Conservation (phyloP, 441 rosid species). For the Manihot esculenta region DNA sequence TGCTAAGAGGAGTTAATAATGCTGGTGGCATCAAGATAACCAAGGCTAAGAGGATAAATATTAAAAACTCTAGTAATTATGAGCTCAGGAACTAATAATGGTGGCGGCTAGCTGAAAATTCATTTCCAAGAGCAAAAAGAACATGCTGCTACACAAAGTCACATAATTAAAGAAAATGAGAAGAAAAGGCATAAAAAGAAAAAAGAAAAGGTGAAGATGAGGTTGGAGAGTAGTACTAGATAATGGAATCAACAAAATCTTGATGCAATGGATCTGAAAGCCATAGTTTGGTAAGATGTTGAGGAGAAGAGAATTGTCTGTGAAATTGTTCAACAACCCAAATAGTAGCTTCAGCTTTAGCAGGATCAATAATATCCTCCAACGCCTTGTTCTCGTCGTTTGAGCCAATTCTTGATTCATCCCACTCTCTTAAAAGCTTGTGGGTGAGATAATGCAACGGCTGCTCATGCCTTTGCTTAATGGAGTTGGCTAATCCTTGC, state of each 20-base stretch:
- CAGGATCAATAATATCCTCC: constrained; percentile 13
- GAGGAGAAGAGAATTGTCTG: constrained; percentile 23
- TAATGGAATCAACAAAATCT: constrained; percentile 5
- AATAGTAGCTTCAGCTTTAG: constrained; percentile 23
- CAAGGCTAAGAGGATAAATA: constrained; percentile 34
- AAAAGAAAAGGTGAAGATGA: no score
- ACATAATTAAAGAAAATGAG: no score
- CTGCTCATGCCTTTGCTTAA: constrained; percentile 26
- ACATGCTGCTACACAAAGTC: no score
- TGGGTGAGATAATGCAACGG: constrained; percentile 33
- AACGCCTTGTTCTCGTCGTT: constrained; percentile 7
- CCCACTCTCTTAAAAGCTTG: constrained; percentile 26
- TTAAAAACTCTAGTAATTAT: constrained; percentile 36
- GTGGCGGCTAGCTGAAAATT: constrained; percentile 10
- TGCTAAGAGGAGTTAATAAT: no score
- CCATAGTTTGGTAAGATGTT: constrained; percentile 24
- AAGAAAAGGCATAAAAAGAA: no score
- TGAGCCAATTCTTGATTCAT: constrained; percentile 23
- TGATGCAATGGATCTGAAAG: constrained; percentile 19
- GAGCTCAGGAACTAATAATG: constrained; percentile 55
- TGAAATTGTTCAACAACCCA: constrained; percentile 30
- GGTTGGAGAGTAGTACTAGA: not conserved
- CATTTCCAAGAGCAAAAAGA: no score
- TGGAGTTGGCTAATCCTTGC: constrained; percentile 23
- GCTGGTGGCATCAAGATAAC: no score